phyloP scores from a whole-genome alignment of 2,329 filamentous ascomycete genomes.

The Botryotinia calthae region DNA sequence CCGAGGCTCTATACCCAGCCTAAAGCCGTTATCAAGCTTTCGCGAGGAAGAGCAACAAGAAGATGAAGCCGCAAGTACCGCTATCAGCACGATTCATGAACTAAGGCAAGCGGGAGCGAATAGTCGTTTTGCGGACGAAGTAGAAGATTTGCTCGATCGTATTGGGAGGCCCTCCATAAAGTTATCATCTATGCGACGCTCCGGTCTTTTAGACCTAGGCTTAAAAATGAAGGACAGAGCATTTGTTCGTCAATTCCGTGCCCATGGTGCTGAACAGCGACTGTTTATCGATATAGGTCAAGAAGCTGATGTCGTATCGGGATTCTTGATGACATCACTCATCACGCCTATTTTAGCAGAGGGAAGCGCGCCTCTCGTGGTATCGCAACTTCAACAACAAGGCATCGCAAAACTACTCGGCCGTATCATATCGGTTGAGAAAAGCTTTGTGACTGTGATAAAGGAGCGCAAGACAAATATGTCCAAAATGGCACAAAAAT shows the following conservation, averaged over 20 bases:
- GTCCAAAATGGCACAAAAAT: slow-evolving; percentile 60
- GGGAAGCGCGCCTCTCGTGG: slow-evolving; percentile 57
- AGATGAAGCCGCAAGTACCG: slow-evolving; percentile 34
- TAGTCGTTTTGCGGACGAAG: slow-evolving; percentile 62
- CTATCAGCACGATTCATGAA: slow-evolving; percentile 63
- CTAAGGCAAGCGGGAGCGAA: slow-evolving; percentile 64
- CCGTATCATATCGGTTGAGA: slow-evolving; percentile 51
- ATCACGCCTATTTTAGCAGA: slow-evolving; percentile 60
- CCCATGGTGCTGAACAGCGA: slow-evolving; percentile 68
- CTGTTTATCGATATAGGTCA: slow-evolving; percentile 61
- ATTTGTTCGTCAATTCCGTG: slow-evolving; percentile 68
- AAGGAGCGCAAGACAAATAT: slow-evolving; percentile 67
- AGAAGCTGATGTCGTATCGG: slow-evolving; percentile 59
- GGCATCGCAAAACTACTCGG: slow-evolving; percentile 55
- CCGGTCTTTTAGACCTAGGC: slow-evolving; percentile 58
- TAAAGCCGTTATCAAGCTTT: slow-evolving; percentile 34
- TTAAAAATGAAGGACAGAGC: slow-evolving; percentile 59
- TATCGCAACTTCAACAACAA: slow-evolving; percentile 55
- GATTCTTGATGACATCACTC: slow-evolving; percentile 63
- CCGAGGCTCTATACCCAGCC: slow-evolving; percentile 32
- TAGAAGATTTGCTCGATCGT: slow-evolving; percentile 61
- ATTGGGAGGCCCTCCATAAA: slow-evolving; percentile 52
- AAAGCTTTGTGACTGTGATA: slow-evolving; percentile 59
- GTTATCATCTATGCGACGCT: slow-evolving; percentile 53
- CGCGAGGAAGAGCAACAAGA: slow-evolving; percentile 35